Evolutionary conservation across 768 basidiomycete genomes (phyloP), one percentile per base, ranked within the genome.

Genomic region (Xerocomellus chrysenteron): DNA sequence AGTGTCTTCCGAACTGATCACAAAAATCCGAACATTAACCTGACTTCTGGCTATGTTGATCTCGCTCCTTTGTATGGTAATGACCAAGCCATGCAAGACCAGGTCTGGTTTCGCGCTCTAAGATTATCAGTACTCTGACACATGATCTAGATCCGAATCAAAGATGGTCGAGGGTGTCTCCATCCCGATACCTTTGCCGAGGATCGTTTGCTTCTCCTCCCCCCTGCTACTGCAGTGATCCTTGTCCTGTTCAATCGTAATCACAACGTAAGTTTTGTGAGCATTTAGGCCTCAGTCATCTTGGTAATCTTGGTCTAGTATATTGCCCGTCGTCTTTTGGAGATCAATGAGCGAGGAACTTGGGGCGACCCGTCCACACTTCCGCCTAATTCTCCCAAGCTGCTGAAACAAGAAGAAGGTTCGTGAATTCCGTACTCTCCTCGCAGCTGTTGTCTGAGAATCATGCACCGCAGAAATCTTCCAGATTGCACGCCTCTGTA

Each of bases 241-340:
- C 78, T 94, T 21, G 80, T 93, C n/a, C 68, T 92, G n/a, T 94
- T 93, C 79, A 90, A 79, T 65, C 81, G 92, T n/a, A 94, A 94
- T 58, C 92, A 94, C 66, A 94, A 91, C 64, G 91, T 92, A 60
- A 59, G 86, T 72, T 13, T 21, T 17, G 4, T 5, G 5, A 21
- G 1, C 8, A 33, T 52, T 48, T 51, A 2, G 14, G 14, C 2
- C 43, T 50, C 8, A 2, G 5, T 4, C 32, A 17, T 44, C 37
- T 42, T 43, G 1, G 43, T 48, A 24, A 56, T 13, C 3, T 28
- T 44, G 8, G 28, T 46, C 4, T 58, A 94, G 90, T 91, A 88
- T 69, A 92, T 93, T 51, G 90, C 88, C 11, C 76, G 77, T 54
- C 90, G 86, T 63, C 74, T 94, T 3, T 76, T 89, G 51, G 86